These are phyloP conservation scores for Myxozyma mucilagina DNA, from an alignment of 805 yeast genomes.

Conservation along the genomic window DNA sequence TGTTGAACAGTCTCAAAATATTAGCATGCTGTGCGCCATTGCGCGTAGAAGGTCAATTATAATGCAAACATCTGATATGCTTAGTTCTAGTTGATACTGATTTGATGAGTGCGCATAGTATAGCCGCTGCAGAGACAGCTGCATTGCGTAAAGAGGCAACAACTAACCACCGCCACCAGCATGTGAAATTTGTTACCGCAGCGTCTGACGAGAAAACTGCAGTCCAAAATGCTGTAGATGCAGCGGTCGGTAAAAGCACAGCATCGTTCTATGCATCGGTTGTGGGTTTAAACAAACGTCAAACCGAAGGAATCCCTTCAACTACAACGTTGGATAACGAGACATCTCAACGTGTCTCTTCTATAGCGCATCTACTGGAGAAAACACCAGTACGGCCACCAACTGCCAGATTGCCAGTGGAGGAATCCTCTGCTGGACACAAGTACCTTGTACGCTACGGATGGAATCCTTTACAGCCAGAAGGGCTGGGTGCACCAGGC, in stretches of 20 bases:
- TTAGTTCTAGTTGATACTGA: too few relatives aligned
- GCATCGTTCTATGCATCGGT: constrained; percentile 19
- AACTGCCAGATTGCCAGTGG: constrained; percentile 19
- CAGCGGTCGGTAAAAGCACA: neutral
- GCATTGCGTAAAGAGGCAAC: neutral
- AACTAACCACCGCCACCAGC: constrained; percentile 19
- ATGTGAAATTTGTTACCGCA: constrained; percentile 19
- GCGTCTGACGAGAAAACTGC: neutral
- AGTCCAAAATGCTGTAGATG: neutral
- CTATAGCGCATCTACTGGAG: constrained; percentile 18
- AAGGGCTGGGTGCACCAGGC: constrained; percentile 25
- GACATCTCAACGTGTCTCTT: neutral
- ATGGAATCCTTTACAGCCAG: constrained; percentile 27
- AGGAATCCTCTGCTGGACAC: constrained; percentile 18
- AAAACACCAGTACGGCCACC: constrained; percentile 23
- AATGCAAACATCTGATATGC: too few relatives aligned
- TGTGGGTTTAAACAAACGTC: constrained; percentile 14
- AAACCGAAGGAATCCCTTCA: neutral
- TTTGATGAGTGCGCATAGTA: neutral
- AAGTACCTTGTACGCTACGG: constrained; percentile 25
- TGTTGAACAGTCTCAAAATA: too few relatives aligned
- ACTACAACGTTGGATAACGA: neutral
- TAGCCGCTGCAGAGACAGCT: neutral
- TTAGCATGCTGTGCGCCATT: too few relatives aligned
- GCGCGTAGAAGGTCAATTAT: too few relatives aligned